phyloP scores from a whole-genome alignment of 805 yeast species.

The Saccharomyces mikatae region DNA sequence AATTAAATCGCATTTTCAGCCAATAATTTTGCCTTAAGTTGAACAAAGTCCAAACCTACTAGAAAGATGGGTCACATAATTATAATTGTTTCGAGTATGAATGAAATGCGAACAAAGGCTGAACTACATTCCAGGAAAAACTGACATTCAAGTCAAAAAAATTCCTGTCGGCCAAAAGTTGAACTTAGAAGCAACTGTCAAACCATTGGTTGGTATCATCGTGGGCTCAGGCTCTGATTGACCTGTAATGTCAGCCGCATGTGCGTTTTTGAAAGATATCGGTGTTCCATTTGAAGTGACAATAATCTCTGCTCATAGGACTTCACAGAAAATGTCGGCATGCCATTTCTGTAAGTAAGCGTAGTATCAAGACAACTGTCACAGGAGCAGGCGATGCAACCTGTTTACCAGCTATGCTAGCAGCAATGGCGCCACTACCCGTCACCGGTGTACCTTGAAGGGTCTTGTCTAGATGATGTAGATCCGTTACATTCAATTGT shows the following conservation, averaged over 20 bases:
- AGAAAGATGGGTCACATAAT: conserved; percentile 96
- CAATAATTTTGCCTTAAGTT: no score
- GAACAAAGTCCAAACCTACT: conserved; percentile 75
- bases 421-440: conserved; percentile 95
- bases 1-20: no score
- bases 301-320: conserved; percentile 94
- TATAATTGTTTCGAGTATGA: conserved; percentile 72
- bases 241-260: conserved; percentile 92
- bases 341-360: conserved; percentile 72
- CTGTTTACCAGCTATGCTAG: conserved; percentile 98
- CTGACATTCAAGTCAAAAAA: conserved; percentile 17
- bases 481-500: conserved; percentile 95
- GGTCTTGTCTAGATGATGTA: conserved; percentile 88
- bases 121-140: conserved; percentile 47
- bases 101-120: conserved; percentile 68
- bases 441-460: conserved; percentile 98
- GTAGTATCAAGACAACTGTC: conserved; percentile 85
- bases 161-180: conserved; percentile 16
- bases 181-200: conserved; percentile 15
- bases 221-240: conserved; percentile 98
- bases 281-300: conserved; percentile 91
- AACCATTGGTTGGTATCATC: conserved; percentile 81
- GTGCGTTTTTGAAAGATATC: conserved; percentile 71
- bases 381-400: conserved; percentile 99
- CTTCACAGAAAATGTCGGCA: conserved; percentile 88